A percentile compares a stretch with the other conserved stretches of the same genome.
Evolutionary conservation across 106 monocot genomes (phyloP).

Genomic region (Hemerocallis citrina): DNA sequence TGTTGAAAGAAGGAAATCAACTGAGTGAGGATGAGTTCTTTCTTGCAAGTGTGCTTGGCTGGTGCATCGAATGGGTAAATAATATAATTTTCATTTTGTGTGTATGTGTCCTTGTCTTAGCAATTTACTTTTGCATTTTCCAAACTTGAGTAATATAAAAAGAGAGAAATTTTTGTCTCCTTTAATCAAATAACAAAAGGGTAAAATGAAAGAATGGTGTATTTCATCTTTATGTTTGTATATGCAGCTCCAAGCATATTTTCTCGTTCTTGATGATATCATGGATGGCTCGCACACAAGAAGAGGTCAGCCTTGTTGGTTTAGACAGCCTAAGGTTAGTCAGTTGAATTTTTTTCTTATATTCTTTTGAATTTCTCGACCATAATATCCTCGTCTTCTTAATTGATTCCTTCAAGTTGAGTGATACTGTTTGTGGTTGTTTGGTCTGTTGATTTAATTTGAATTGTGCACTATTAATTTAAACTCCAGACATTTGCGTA

Average conservation of each 20-base stretch:
- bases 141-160: too few relatives aligned
- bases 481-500: too few relatives aligned
- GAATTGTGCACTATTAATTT: neutral
- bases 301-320: conserved; percentile 97
- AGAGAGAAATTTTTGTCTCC: too few relatives aligned
- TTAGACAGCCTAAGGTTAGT: conserved; percentile 67
- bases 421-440: too few relatives aligned
- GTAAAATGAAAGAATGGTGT: too few relatives aligned
- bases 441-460: too few relatives aligned
- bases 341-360: neutral
- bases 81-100: neutral
- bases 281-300: conserved; percentile 95
- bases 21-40: conserved; percentile 72
- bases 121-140: too few relatives aligned
- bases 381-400: neutral
- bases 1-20: conserved; percentile 59
- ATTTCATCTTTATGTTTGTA: too few relatives aligned
- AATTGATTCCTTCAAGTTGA: too few relatives aligned
- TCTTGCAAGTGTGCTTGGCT: conserved; percentile 65
- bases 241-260: conserved; percentile 92
- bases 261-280: conserved; percentile 96
- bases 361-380: neutral
- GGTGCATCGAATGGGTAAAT: conserved; percentile 99
- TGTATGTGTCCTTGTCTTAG: too few relatives aligned
- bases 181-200: too few relatives aligned